Evolutionary conservation across 179 eudicot genomes (phyloP), one percentile per base, ranked within the genome.

Genomic region (Silene vulgaris): DNA sequence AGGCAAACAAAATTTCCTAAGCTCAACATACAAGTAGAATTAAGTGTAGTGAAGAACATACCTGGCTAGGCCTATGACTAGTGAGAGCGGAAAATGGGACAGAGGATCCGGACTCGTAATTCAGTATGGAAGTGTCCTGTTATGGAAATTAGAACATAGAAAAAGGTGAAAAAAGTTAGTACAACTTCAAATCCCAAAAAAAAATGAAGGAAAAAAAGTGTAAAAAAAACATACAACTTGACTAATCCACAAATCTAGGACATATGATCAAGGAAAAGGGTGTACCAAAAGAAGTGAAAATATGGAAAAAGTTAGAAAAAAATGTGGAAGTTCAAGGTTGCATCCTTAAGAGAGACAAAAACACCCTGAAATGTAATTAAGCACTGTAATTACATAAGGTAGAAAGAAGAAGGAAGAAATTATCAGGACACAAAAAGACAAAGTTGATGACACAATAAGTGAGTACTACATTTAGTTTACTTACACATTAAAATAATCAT

Each of bases 301-400:
- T 40, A 40, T 40, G 48, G 16, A 8, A 13, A 52, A 16, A 4
- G 26, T 23, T 23, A 14, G 17, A 13, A 13, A 16, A 16, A 52
- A 52, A 52, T 13, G 5, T 13, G 59, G 59, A 4, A 52, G 59
- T 52, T 52, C 59, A 52, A 52, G 59, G 59, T 52, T 52, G 59
- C 59, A 52, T 52, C 59, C 59, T 52, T 52, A 52, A 52, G 59
- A 52, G 59, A 52, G 59, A 52, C 59, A 52, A 52, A 52, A 52
- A 52, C 19, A 52, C 19, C 59, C 59, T 52, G 59, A 52, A 13
- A 52, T 52, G 59, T 52, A 14, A 52, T 52, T 52, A 52, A 52
- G 57, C 57, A 52, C 48, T 40, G 48, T 40, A 40, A 40, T 40
- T 40, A 40, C 11, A 40, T 40, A 40, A 40, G 48, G 17, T 16